A percentile compares a stretch with the other conserved stretches of the same genome.
phyloP scores from a whole-genome alignment of 2,329 filamentous ascomycete genomes.

The Penicillium thymicola region DNA sequence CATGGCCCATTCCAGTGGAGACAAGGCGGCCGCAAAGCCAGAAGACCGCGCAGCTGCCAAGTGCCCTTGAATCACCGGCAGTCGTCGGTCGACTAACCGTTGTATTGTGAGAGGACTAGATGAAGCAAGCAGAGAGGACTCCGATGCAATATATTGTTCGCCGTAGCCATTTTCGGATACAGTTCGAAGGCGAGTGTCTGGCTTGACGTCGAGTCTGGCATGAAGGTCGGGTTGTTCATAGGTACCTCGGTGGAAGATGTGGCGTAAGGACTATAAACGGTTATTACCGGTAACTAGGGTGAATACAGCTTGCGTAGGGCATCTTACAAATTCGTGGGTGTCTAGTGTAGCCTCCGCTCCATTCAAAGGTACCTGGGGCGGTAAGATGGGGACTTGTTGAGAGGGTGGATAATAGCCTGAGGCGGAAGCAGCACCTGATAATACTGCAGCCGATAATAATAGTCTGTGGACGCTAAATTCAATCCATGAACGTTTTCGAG shows the following conservation, averaged over 20 bases:
- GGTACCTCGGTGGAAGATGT: constrained; percentile 90
- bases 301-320: not conserved
- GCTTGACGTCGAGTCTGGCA: constrained; percentile 67
- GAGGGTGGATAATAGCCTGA: constrained; percentile 17
- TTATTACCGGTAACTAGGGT: not conserved
- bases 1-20: constrained; percentile 74
- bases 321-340: constrained; percentile 39
- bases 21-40: constrained; percentile 65
- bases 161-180: constrained; percentile 41
- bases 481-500: constrained; percentile 14
- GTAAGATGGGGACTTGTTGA: constrained; percentile 30
- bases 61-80: constrained; percentile 72
- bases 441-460: constrained; percentile 22
- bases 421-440: constrained; percentile 23
- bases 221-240: constrained; percentile 75
- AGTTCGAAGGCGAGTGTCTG: constrained; percentile 53
- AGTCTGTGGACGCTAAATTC: constrained; percentile 16
- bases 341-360: constrained; percentile 18
- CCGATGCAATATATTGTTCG: constrained; percentile 44
- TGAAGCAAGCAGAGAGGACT: constrained; percentile 57
- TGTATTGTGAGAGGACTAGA: constrained; percentile 70
- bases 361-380: constrained; percentile 33
- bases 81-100: constrained; percentile 73
- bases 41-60: constrained; percentile 68
- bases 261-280: constrained; percentile 57